These are phyloP conservation scores for Pythium coloratum DNA, from an alignment of 352 stramenopile species.

Conservation along the genomic window DNA sequence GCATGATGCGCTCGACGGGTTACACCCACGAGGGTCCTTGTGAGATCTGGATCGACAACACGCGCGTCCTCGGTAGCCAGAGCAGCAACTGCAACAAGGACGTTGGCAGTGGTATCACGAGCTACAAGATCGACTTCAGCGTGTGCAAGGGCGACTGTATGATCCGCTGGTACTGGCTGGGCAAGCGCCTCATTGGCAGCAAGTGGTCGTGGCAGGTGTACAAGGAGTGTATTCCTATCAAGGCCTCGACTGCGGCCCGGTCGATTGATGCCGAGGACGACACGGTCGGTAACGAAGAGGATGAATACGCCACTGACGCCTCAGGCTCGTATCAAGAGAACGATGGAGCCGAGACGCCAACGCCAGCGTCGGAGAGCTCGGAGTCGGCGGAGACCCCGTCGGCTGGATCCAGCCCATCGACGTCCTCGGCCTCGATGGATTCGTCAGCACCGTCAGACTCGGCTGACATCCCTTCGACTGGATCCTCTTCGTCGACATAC, in stretches of 20 bases:
- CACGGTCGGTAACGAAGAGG: too few relatives aligned
- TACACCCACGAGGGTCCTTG: constrained; percentile 31
- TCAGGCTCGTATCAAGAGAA: too few relatives aligned
- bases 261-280: background rate
- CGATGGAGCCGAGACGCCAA: too few relatives aligned
- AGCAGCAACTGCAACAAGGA: constrained; percentile 25
- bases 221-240: constrained; percentile 43
- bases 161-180: constrained; percentile 31
- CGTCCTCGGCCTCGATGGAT: too few relatives aligned
- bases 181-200: constrained; percentile 26
- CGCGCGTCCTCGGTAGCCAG: constrained; percentile 6
- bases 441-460: too few relatives aligned
- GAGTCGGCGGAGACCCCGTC: too few relatives aligned
- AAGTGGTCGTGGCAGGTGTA: constrained; percentile 62
- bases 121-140: constrained; percentile 27
- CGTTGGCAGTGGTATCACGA: constrained; percentile 25
- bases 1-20: constrained; percentile 27
- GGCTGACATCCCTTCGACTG: too few relatives aligned
- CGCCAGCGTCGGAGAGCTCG: too few relatives aligned
- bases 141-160: constrained; percentile 25
- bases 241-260: background rate
- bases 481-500: too few relatives aligned
- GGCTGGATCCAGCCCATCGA: too few relatives aligned
- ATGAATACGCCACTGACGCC: too few relatives aligned
- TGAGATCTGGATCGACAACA: constrained; percentile 26